A percentile compares a stretch with the other conserved stretches of the same genome.
Evolutionary conservation across 768 basidiomycete genomes (phyloP).

Genomic region (Mycena rebaudengoi): DNA sequence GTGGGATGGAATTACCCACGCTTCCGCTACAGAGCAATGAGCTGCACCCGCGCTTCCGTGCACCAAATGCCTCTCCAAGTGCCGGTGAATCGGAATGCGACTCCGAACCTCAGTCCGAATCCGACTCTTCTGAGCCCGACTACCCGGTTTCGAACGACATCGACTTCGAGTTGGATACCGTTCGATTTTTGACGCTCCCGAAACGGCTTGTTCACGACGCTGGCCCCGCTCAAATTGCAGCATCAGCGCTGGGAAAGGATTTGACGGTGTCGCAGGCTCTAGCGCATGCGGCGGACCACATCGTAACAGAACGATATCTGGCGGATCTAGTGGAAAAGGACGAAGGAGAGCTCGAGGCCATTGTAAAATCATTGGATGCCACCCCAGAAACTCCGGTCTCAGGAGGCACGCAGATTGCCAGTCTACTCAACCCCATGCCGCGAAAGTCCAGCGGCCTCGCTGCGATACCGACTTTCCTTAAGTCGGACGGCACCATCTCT

Average conservation of each 20-base stretch:
- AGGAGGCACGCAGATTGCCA: background rate
- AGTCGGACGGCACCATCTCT: background rate
- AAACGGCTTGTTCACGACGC: too few species aligned
- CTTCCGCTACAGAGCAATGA: background rate
- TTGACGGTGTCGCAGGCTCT: background rate
- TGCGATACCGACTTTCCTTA: background rate
- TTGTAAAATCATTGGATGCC: background rate
- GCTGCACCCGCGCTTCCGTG: conserved; percentile 6
- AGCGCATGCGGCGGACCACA: background rate
- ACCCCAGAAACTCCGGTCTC: background rate
- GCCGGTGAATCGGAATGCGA: background rate
- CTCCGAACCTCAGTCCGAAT: background rate
- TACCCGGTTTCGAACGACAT: background rate
- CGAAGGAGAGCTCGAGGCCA: conserved; percentile 1
- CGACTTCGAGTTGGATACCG: background rate
- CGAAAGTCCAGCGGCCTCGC: too few species aligned
- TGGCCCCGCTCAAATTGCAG: background rate
- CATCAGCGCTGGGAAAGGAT: background rate
- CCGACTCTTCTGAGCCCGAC: background rate
- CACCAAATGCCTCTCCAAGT: background rate
- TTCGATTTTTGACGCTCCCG: background rate
- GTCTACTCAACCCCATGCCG: background rate
- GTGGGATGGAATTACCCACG: background rate
- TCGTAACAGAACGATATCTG: background rate
- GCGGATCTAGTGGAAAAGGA: background rate